Evolutionary conservation across 495 filamentous ascomycete genomes (phyloP), one percentile per base, ranked within the genome.

Genomic region (Copromyces sp.): DNA sequence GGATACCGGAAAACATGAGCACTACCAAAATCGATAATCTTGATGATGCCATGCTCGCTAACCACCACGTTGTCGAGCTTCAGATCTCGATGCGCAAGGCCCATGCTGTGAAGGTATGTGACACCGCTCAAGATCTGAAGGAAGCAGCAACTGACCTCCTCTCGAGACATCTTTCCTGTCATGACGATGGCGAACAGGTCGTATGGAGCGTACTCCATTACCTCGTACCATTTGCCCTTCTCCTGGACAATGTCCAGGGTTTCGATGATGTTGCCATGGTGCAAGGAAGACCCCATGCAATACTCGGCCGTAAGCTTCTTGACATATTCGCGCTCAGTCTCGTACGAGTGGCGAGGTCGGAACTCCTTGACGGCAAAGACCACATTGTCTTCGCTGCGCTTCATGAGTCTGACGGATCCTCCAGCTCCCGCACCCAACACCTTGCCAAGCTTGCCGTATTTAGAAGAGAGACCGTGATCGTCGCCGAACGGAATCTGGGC

Each of bases 281-380:
- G 95, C 47, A 99, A 83, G 35, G 96, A 97, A 4, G 95, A 98
- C 11, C 95, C 95, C 77, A 99, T 94, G 81, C 95, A 99, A 81
- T 98, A 99, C 80, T 99, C 95, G 3, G 95, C 95, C n/a, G 96
- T 99, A 70, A 99, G 91, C 78, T 99, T 99, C 83, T 99, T 99
- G 73, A 93, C 92, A 74, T 99, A 99, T 74, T 98, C 96, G 74
- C 91, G 92, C 82, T 95, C 89, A 4, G 91, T 92, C 80, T 99
- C 95, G 82, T 97, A 98, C 5, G 91, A 89, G 83, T 99, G 95
- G 41, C 94, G 89, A 69, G 95, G 90, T 40, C 95, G 87, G 79
- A 99, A 98, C 77, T 99, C 94, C 80, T 99, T 99, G 39, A 98
- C 96, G 3, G 95, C 95, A 82, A 99, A 98, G 4, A 95, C 97